phyloP scores from a whole-genome alignment of 192 early-diverging fungal genomes.

The Entomortierella chlamydospora region DNA sequence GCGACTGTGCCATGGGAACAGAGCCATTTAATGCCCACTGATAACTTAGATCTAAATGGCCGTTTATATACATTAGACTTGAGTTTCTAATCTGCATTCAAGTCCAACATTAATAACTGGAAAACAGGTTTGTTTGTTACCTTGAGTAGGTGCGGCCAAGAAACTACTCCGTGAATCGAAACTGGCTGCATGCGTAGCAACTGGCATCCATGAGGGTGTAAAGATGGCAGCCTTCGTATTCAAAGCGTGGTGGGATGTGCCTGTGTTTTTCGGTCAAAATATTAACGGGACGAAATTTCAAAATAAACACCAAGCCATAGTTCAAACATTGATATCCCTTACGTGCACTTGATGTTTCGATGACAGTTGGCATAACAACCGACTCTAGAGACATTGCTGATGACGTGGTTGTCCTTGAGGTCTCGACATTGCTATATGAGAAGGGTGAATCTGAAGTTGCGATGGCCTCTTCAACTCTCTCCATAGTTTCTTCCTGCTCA shows the following conservation, averaged over 20 bases:
- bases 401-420: not conserved
- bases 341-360: not conserved
- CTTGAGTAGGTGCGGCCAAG: not conserved
- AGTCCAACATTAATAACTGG: no score
- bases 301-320: no score
- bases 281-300: no score
- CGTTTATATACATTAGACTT: no score
- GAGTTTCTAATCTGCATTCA: no score
- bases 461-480: not conserved
- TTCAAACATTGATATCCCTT: no score
- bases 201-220: slow-evolving; percentile 33
- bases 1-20: not conserved
- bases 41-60: not conserved
- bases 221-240: slow-evolving; percentile 50
- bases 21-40: not conserved
- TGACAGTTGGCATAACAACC: not conserved
- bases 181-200: not conserved
- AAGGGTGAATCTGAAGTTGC: not conserved
- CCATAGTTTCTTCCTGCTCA: not conserved
- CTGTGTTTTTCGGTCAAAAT: not conserved
- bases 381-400: not conserved
- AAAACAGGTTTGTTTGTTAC: not conserved
- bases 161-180: not conserved
- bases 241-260: slow-evolving; percentile 19
- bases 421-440: not conserved